A percentile compares a stretch with the other conserved stretches of the same genome.
Evolutionary conservation across 352 stramenopile genomes (phyloP).

Genomic region (Phytophthora meadii): DNA sequence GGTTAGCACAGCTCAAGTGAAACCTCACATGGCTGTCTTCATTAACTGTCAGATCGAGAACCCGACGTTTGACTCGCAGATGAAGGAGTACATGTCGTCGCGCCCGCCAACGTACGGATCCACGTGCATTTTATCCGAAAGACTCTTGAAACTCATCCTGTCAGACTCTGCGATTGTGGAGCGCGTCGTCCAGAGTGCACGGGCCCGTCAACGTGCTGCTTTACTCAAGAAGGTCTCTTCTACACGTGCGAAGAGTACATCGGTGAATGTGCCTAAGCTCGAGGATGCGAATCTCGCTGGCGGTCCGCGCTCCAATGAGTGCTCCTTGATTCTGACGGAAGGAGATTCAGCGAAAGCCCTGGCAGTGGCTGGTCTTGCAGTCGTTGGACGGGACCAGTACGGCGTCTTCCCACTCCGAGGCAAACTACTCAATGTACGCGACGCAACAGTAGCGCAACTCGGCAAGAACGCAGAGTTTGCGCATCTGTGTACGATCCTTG

Average conservation of each 20-base stretch:
- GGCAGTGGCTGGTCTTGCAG: slow-evolving; percentile 97
- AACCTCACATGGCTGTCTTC: slow-evolving; percentile 98
- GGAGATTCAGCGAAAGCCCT: slow-evolving; percentile 99
- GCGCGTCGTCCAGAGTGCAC: slow-evolving; percentile 90
- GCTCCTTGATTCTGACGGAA: slow-evolving; percentile 99
- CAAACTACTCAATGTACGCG: slow-evolving; percentile 94
- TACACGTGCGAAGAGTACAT: slow-evolving; percentile 65
- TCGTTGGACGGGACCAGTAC: slow-evolving; percentile 98
- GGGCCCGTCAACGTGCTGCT: slow-evolving; percentile 94
- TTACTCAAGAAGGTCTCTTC: slow-evolving; percentile 92
- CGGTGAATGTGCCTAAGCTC: slow-evolving; percentile 97
- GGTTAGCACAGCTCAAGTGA: slow-evolving; percentile 95
- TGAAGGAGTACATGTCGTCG: slow-evolving; percentile 99
- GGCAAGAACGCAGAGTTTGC: slow-evolving; percentile 95
- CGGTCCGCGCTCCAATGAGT: slow-evolving; percentile 90
- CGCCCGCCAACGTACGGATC: slow-evolving; percentile 87
- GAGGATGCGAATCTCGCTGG: slow-evolving; percentile 99
- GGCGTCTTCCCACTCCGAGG: slow-evolving; percentile 99
- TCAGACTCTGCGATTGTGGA: slow-evolving; percentile 97
- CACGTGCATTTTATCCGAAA: slow-evolving; percentile 92
- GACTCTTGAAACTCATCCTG: slow-evolving; percentile 95
- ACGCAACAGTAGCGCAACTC: slow-evolving; percentile 85
- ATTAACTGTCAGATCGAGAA: slow-evolving; percentile 99
- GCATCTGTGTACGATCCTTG: slow-evolving; percentile 98
- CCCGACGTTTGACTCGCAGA: slow-evolving; percentile 99